Evolutionary conservation across 2,329 filamentous ascomycete genomes (phyloP), one percentile per base, ranked within the genome.

Genomic region (Alternaria gansuensis): DNA sequence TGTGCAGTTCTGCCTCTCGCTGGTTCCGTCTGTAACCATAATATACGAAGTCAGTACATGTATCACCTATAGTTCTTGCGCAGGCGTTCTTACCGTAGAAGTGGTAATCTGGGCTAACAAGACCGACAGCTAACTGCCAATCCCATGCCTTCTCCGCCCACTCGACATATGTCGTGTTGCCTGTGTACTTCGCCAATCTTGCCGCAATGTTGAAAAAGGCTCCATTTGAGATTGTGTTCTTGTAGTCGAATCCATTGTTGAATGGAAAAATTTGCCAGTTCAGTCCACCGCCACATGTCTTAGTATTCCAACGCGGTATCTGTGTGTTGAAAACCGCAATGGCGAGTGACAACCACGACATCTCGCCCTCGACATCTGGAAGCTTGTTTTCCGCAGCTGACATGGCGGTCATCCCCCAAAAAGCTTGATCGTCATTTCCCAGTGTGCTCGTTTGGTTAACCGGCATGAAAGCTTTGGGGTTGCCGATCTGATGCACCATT

Each of bases 191-290:
- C 9, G 87, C 88, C 13, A 93, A 82, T 11, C 90, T 87, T 0
- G 91, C 90, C 1, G 89, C 87, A 33, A 95, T 83, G 74, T 93
- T 88, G 77, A 95, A 92, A 75, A 95, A 87, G 10, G 87, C 87
- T 36, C 90, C 90, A 74, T 93, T 94, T 57, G 87, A 87, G 65
- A 92, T 85, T 11, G 87, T 84, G 79, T 93, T 93, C 77, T 92
- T 94, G 83, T 94, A 93, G 67, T 86, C 83, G 71, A 91, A 87
- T 14, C 91, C 91, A 62, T 87, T 88, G 73, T 94, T 93, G 66
- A 83, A 85, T 2, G 82, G 77, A 73, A 88, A 92, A 63, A 95
- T 92, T 79, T 95, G 91, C 90, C 90, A 93, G 48, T 68, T 67
- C 10, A 67, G 60, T 23, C 91, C 91, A 53, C 91, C 91, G 26